phyloP scores from a whole-genome alignment of 768 basidiomycete species.

The Trametes cingulata region DNA sequence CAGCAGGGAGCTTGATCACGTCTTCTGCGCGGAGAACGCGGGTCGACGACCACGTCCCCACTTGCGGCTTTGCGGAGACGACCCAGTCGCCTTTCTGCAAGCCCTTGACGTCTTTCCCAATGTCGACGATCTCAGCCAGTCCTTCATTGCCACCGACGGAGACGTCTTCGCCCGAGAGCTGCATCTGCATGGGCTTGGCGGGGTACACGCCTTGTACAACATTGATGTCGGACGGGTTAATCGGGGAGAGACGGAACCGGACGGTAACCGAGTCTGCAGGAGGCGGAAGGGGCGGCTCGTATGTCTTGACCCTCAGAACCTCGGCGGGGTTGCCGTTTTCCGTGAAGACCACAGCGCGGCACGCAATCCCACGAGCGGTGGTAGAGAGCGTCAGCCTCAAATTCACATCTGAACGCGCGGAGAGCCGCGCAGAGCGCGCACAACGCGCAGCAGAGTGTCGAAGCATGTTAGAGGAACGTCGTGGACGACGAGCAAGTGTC shows the following conservation, averaged over 20 bases:
- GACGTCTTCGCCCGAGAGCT: slow-evolving; percentile 38
- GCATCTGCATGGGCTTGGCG: slow-evolving; percentile 45
- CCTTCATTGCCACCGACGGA: slow-evolving; percentile 81
- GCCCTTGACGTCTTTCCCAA: slow-evolving; percentile 54
- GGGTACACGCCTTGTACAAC: slow-evolving; percentile 86
- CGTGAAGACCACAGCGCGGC: slow-evolving; percentile 69
- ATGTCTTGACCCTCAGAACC: slow-evolving; percentile 57
- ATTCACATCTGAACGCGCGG: too few relatives aligned
- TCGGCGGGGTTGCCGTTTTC: slow-evolving; percentile 58
- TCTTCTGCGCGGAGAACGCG: slow-evolving; percentile 56
- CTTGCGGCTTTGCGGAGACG: slow-evolving; percentile 63
- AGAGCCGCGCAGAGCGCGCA: not conserved
- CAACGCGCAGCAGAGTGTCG: not conserved
- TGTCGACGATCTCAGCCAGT: slow-evolving; percentile 60
- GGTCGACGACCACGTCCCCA: slow-evolving; percentile 74
- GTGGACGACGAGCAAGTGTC: not conserved
- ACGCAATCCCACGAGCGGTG: slow-evolving; percentile 26
- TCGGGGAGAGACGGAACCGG: slow-evolving; percentile 66
- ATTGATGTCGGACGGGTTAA: slow-evolving; percentile 83
- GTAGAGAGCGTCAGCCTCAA: slow-evolving; percentile 7
- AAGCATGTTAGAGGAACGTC: slow-evolving; percentile 4
- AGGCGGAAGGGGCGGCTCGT: slow-evolving; percentile 54
- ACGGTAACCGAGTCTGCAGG: slow-evolving; percentile 61
- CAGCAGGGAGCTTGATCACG: slow-evolving; percentile 59
- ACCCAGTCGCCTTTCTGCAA: slow-evolving; percentile 71